phyloP scores from a whole-genome alignment of 2,329 filamentous ascomycete species.

The Neurospora crassa region DNA sequence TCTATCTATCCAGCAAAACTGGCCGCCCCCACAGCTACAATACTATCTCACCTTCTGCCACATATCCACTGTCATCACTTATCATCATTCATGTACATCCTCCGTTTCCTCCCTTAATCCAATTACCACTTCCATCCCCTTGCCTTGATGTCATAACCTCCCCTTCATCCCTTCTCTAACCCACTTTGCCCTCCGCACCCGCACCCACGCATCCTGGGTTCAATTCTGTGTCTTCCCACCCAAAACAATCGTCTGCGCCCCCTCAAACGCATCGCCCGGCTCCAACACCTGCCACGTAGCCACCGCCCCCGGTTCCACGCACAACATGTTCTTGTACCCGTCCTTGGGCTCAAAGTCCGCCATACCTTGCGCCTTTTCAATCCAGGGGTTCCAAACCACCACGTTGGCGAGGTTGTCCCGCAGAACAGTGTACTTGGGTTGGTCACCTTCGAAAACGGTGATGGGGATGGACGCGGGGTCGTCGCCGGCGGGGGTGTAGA shows the following conservation, averaged over 20 bases:
- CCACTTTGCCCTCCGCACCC: too few species aligned
- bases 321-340: conserved; percentile 88
- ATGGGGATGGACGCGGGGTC: conserved; percentile 46
- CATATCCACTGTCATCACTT: background rate
- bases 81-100: background rate
- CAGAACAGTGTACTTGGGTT: conserved; percentile 61
- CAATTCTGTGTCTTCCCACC: background rate
- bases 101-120: background rate
- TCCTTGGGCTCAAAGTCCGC: conserved; percentile 83
- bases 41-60: background rate
- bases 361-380: conserved; percentile 71
- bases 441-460: conserved; percentile 31
- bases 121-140: background rate
- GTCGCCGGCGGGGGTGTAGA: conserved; percentile 61
- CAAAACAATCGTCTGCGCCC: conserved; percentile 43
- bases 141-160: background rate
- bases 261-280: conserved; percentile 59
- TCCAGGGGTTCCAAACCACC: conserved; percentile 97
- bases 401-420: conserved; percentile 81
- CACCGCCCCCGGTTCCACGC: conserved; percentile 83
- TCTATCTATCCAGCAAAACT: background rate
- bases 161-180: background rate
- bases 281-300: conserved; percentile 77
- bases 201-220: too few species aligned
- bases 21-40: background rate